Evolutionary conservation across 805 yeast species (phyloP).

Genomic region (Yamadazyma insecticola): DNA sequence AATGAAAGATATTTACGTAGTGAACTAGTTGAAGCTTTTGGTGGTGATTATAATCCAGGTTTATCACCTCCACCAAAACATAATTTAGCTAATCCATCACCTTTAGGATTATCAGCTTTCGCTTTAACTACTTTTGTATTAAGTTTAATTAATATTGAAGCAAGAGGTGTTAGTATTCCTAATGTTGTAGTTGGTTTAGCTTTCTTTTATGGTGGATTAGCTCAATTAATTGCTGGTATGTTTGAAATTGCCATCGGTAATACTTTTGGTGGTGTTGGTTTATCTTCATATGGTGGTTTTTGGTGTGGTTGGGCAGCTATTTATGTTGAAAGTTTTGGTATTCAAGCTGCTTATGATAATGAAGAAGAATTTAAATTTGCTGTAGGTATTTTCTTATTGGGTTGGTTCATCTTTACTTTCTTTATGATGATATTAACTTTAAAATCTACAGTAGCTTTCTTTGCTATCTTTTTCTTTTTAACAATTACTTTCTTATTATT

Average conservation of each 20-base stretch:
- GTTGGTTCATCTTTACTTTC: conserved; percentile 43
- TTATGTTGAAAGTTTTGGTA: conserved; percentile 33
- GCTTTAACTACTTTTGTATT: conserved; percentile 66
- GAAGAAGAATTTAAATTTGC: conserved; percentile 27
- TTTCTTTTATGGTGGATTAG: conserved; percentile 67
- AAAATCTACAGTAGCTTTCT: conserved; percentile 41
- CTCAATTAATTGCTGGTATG: conserved; percentile 70
- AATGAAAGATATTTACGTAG: conserved; percentile 59
- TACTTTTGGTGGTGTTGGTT: conserved; percentile 69
- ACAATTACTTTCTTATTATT: conserved; percentile 37
- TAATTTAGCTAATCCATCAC: conserved; percentile 66
- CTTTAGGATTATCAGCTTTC: conserved; percentile 68
- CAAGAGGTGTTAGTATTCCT: conserved; percentile 60
- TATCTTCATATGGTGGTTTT: conserved; percentile 63
- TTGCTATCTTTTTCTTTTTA: conserved; percentile 36
- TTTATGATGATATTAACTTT: conserved; percentile 37
- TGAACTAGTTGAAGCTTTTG: conserved; percentile 65
- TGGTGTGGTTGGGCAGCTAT: conserved; percentile 76
- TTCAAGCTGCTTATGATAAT: conserved; percentile 27
- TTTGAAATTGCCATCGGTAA: conserved; percentile 74
- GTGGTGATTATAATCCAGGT: conserved; percentile 79
- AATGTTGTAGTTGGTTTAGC: conserved; percentile 63
- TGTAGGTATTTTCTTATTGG: conserved; percentile 33
- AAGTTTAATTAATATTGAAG: conserved; percentile 58
- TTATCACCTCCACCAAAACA: conserved; percentile 40